Conservation (phyloP, 2,329 filamentous ascomycete genomes). For the Alternaria metachromatica region DNA sequence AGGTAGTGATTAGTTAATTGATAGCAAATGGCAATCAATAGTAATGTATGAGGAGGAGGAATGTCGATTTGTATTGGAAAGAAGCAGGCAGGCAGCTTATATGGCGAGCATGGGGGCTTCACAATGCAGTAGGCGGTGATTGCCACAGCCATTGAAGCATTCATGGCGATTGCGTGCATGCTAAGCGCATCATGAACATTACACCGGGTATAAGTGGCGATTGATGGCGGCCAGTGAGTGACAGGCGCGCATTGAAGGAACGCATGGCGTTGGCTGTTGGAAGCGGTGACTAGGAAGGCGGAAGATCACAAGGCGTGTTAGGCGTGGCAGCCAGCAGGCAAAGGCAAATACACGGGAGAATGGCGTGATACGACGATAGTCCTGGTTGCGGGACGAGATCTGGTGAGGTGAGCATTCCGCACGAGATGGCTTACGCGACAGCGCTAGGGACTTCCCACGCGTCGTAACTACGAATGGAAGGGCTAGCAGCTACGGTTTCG, state of each 20-base stretch:
- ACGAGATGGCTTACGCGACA: constrained; percentile 6
- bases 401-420: constrained; percentile 1
- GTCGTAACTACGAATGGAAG: neutral
- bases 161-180: constrained; percentile 12
- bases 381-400: constrained; percentile 1
- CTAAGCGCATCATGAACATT: constrained; percentile 7
- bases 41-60: neutral
- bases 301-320: neutral
- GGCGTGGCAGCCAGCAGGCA: constrained; percentile 7
- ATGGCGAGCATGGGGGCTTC: constrained; percentile 7
- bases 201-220: constrained; percentile 13
- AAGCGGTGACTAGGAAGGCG: constrained; percentile 4
- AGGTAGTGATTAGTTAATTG: neutral
- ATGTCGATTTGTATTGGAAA: neutral
- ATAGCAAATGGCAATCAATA: neutral
- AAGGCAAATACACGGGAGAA: neutral
- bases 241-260: neutral
- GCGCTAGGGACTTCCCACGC: constrained; percentile 1
- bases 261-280: constrained; percentile 1
- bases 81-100: constrained; percentile 7
- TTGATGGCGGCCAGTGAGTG: constrained; percentile 3
- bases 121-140: constrained; percentile 2
- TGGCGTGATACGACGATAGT: constrained; percentile 19
- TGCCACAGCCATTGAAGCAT: constrained; percentile 6
- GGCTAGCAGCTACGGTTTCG: neutral